Base-by-base conservation (phyloP, 202 grass and related monocot species). In the Musa balbisiana region DNA sequence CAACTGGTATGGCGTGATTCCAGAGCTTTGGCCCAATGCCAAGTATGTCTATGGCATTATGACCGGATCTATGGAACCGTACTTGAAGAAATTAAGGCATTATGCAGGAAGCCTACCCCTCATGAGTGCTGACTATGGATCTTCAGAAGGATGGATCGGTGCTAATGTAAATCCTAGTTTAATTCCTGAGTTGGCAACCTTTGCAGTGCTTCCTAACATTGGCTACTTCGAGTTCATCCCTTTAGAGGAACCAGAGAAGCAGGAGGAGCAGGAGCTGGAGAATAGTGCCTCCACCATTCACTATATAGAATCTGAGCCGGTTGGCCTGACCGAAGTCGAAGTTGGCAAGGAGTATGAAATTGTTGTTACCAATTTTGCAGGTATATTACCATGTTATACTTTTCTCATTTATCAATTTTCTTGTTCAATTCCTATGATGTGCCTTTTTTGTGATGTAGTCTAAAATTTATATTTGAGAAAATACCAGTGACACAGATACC, bases 41-140 rank as follows among this genome's bases (percentile, higher is more conserved):
- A 92, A 90, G 78, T 99, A 99, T 33, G 80, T 90, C 8, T 89
- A 81, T 64, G 96, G 96, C 16, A 95, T 99, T 53, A 95, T 99
- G 96, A 99, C 91, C 11, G 96, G 96, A 69, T 95, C 96, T 12
- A 99, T 99, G 96, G 96, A 99, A 75, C 96, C 96, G 2, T 95
- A 99, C 78, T 73, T 95, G 53, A 95, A 92, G 73, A 99, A 88
- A 24, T 51, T 99, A 49, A 84, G 96, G 49, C 96, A 99, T 82
- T 99, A 99, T 75, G 89, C 96, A 60, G 91, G 89, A 26, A 22
- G 85, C 55, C 90, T 99, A 49, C 89, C 96, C 11, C 84, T 99
- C 56, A 87, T 99, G 75, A 90, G 96, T 73, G 85, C 91, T 1
- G 91, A 99, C 73, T 99, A 99, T 0, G 96, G 96, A 14, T 72